Evolutionary conservation across 495 filamentous ascomycete genomes (phyloP), one percentile per base, ranked within the genome.

Genomic region (Pseudomonodictys pantanalensis): DNA sequence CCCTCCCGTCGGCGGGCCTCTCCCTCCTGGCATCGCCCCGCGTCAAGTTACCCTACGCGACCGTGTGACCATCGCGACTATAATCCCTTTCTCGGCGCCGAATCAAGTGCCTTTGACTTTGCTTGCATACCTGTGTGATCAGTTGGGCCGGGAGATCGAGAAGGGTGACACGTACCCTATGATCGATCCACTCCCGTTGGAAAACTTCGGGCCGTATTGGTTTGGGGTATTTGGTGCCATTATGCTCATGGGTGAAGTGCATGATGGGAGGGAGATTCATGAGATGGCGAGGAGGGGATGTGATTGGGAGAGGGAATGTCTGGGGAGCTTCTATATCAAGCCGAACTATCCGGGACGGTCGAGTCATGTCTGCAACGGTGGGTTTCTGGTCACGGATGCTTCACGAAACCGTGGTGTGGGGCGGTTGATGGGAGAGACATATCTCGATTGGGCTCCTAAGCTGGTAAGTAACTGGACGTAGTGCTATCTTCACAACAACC

Each of bases 141-240:
- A 95, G 72, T 79, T 97, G 64, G 95, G 92, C 71, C 87, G 88
- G 71, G 93, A 98, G 72, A 96, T 98, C 63, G 91, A 95, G 69
- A 88, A 89, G 69, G 93, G 93, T 30, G 91, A 98, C 70, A 97
- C 95, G 1, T 98, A 96, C 76, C 92, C 93, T 39, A 92, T 97
- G 86, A 83, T 89, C 56, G 86, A 90, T 24, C 78, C 85, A 11
- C 84, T 97, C 75, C 75, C 87, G 4, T 72, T 88, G 20, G 81
- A 85, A 2, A 83, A 85, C 38, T 98, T 97, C 60, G 84, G 84
- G 11, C 78, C 83, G 26, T 97, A 96, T 70, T 98, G 93, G 93
- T 95, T 98, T 70, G 89, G 90, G 59, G 95, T 91, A 65, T 97
- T 97, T 65, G 92, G 81, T 44, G 92, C 90, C 8, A 82, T 98